Conservation (phyloP, 1,284 basidiomycete species). For the Marasmius sp. region DNA sequence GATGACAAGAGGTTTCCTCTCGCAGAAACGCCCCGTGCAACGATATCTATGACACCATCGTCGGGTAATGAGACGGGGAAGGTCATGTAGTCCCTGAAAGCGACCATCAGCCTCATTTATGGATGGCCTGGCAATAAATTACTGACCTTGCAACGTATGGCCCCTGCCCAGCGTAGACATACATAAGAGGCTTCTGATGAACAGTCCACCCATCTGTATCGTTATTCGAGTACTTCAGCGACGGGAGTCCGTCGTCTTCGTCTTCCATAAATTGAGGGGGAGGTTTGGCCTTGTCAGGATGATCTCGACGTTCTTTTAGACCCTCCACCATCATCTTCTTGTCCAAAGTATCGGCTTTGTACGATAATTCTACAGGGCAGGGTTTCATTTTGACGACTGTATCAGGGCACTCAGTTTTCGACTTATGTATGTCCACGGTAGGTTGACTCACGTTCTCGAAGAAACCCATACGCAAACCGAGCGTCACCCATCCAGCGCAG, state of each 20-base stretch:
- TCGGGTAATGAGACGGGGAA: conserved; percentile 82
- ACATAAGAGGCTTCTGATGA: conserved; percentile 70
- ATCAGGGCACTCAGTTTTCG: background rate
- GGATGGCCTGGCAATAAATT: background rate
- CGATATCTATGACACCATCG: conserved; percentile 81
- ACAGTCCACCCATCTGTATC: conserved; percentile 66
- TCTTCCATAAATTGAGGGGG: conserved; percentile 18
- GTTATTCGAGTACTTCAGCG: conserved; percentile 39
- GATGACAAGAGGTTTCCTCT: conserved; percentile 39
- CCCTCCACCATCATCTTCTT: conserved; percentile 69
- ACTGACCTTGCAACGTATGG: conserved; percentile 67
- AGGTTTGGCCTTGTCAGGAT: conserved; percentile 9
- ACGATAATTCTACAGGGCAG: conserved; percentile 70
- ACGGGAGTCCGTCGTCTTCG: conserved; percentile 34
- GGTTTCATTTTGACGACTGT: conserved; percentile 63
- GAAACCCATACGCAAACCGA: conserved; percentile 83
- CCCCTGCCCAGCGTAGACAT: conserved; percentile 71
- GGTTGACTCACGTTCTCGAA: conserved; percentile 61
- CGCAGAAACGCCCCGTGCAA: conserved; percentile 50
- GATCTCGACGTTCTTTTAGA: conserved; percentile 31
- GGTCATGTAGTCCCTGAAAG: conserved; percentile 73
- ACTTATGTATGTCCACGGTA: background rate
- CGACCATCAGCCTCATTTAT: background rate
- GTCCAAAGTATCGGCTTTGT: conserved; percentile 72
- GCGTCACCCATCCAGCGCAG: conserved; percentile 91